Conservation (phyloP, 148 eudicot genomes). For the Polygonum aviculare region DNA sequence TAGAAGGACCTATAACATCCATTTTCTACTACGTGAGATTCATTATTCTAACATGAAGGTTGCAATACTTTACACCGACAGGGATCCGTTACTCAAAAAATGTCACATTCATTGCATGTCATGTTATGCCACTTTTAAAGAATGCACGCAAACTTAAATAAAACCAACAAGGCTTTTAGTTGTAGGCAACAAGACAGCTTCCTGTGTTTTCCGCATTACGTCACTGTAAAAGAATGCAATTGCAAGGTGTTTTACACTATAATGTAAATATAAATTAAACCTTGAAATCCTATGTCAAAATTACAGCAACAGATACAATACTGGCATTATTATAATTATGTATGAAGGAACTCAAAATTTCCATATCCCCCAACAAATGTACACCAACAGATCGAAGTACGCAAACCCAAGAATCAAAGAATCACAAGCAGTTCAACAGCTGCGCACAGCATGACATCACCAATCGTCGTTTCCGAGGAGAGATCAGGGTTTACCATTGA, state of each 20-base stretch:
- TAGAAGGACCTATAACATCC: too few species aligned
- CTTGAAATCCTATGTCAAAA: not conserved
- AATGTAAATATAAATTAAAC: not conserved
- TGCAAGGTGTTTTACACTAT: not conserved
- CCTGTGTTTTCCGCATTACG: too few species aligned
- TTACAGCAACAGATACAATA: not conserved
- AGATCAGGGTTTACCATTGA: not conserved
- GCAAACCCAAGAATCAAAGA: not conserved
- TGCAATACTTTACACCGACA: too few species aligned
- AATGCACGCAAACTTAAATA: too few species aligned
- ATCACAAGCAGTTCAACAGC: not conserved
- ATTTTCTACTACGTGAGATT: too few species aligned
- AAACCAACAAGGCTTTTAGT: too few species aligned
- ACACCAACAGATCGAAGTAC: not conserved
- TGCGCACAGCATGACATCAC: not conserved
- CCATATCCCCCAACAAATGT: conserved; percentile 6
- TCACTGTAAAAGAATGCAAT: not conserved
- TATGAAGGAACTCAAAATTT: conserved; percentile 3
- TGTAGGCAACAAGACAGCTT: too few species aligned
- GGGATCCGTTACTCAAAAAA: not conserved
- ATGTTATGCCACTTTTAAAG: not conserved
- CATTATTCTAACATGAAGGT: too few species aligned
- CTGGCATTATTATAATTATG: not conserved
- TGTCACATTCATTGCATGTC: not conserved
- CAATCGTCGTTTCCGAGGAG: not conserved